phyloP scores from a whole-genome alignment of 73 alveolate species.

The Paraurostyla sp. region DNA sequence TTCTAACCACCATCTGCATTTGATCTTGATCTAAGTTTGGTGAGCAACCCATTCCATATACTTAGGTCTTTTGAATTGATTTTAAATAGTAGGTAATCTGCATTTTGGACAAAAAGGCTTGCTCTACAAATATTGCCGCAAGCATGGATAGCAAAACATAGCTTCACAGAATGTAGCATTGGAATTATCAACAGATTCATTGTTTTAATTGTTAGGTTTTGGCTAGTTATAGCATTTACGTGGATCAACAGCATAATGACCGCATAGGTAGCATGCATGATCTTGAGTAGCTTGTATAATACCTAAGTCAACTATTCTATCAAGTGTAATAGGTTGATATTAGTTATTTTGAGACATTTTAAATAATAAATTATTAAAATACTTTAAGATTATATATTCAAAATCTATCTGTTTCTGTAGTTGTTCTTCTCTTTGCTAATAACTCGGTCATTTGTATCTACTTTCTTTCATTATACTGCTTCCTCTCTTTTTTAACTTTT shows the following conservation, averaged over 20 bases:
- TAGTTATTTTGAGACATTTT: background rate
- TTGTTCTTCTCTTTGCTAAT: background rate
- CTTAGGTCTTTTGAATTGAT: background rate
- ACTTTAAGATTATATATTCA: background rate
- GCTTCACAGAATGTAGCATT: background rate
- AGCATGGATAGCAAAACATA: background rate
- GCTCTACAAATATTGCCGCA: background rate
- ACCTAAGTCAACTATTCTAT: background rate
- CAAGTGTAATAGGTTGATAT: background rate
- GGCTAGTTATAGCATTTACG: background rate
- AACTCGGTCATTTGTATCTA: slow-evolving; percentile 16
- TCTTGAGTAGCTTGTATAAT: background rate
- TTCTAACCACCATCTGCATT: background rate
- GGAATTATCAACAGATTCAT: too few relatives aligned
- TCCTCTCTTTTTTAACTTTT: slow-evolving; percentile 14
- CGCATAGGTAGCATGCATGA: background rate
- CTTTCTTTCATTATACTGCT: background rate
- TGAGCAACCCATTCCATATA: background rate
- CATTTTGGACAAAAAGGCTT: slow-evolving; percentile 3
- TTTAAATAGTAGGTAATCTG: background rate
- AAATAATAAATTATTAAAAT: background rate
- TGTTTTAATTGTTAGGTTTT: too few relatives aligned
- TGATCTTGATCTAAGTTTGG: background rate
- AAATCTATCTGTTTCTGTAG: slow-evolving; percentile 27
- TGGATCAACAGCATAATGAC: background rate